Base-by-base conservation (phyloP, 1,139 yeast genomes). In the Kurtzmaniella natalensis region DNA sequence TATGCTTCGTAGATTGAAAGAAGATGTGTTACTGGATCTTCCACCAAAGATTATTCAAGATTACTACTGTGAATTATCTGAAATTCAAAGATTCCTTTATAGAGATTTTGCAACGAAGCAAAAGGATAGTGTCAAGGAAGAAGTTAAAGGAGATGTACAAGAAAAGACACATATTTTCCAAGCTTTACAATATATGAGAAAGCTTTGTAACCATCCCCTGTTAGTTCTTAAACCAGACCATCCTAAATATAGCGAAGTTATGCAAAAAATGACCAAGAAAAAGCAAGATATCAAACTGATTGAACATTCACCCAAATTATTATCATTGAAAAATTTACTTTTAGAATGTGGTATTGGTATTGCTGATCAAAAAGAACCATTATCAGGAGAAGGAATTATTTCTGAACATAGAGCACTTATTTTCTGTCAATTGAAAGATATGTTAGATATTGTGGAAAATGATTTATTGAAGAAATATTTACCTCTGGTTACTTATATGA, bases 1-100 rank as follows among this genome's bases (percentile, higher is more conserved):
- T 57, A 81, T 94, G 87, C 67, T 94, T 47, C 81, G 99, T 57
- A 81, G 99, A 54, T 72, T 94, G 49, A 94, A 94, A 55, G 98
- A 94, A 54, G 98, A 94, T 50, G 99, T 94, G 7, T 69, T 94
- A 39, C 82, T 94, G 1, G 99, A 94, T 57, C 70, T 94, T 45
- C 99, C 99, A 8, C 99, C 99, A 28, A 94, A 94, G 61, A 92
- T 94, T 46, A 92, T 94, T 46, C 99, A 94, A 58, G 99, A 94
- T 63, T 89, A 94, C 55, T 92, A 92, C 57, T 94, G 98, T 66
- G 97, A 92, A 47, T 69, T 94, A 43, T 86, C 95, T 50, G 95
- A 87, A 41, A 65, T 88, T 40, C 99, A 94, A 57, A 83, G 82
- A 51, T 83, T 79, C 45, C 65, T 94, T 32, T 94, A 94, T 61